phyloP scores from a whole-genome alignment of 345 rosid genomes.

The Populus ilicifolia region DNA sequence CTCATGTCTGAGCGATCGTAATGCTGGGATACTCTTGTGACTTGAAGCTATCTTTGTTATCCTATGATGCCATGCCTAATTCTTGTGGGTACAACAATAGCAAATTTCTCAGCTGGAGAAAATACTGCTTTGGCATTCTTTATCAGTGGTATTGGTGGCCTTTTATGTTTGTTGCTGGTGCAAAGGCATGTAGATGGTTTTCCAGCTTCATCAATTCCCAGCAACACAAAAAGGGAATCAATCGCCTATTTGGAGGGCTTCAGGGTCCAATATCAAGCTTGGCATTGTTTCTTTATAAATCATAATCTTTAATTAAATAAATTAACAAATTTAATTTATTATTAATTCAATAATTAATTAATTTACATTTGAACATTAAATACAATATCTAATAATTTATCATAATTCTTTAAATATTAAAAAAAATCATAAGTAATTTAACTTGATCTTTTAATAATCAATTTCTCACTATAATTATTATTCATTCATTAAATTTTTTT shows the following conservation, averaged over 20 bases:
- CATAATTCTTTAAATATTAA: too few relatives aligned
- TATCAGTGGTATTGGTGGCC: constrained; percentile 62
- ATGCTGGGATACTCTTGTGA: background rate
- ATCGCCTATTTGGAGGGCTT: constrained; percentile 18
- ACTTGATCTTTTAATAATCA: too few relatives aligned
- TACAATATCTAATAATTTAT: too few relatives aligned
- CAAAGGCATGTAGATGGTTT: constrained; percentile 75
- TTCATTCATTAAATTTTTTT: too few relatives aligned
- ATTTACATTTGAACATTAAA: too few relatives aligned
- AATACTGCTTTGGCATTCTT: constrained; percentile 60
- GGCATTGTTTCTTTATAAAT: constrained; percentile 16
- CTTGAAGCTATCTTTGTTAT: constrained; percentile 67
- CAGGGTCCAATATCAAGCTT: constrained; percentile 42
- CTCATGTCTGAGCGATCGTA: too few relatives aligned
- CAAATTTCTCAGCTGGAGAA: constrained; percentile 41
- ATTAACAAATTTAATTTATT: too few relatives aligned
- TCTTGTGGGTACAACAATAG: constrained; percentile 38
- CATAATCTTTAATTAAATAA: too few relatives aligned
- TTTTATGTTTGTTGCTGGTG: constrained; percentile 55
- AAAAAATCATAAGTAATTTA: too few relatives aligned
- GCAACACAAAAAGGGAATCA: constrained; percentile 17
- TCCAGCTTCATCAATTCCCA: constrained; percentile 38
- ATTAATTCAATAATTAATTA: too few relatives aligned
- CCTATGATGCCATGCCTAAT: constrained; percentile 47
- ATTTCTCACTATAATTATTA: too few relatives aligned